Base-by-base conservation (phyloP, 2,329 filamentous ascomycete species). In the Domatiomyces globalis region DNA sequence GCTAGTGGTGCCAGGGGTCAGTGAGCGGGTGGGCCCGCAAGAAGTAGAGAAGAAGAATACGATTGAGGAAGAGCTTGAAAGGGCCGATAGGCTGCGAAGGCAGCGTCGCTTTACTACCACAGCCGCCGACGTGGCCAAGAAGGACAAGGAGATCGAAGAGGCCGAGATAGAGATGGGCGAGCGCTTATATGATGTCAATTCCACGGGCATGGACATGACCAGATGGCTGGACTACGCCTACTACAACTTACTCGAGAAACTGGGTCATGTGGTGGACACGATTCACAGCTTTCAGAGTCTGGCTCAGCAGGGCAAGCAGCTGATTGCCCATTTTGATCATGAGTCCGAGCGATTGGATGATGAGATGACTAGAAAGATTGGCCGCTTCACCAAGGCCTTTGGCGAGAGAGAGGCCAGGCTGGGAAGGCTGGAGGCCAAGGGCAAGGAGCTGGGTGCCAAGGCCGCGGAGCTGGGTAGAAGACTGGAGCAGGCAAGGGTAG, bases 221-320 rank as follows among this genome's bases (percentile, higher is more conserved):
- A 67, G 70, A 45, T 63, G 69, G 29, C 62, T 74, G 3, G 71
- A 74, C 52, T 71, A 71, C 55, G 70, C 70, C 1, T 74, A 73
- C 56, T 73, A 73, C 58, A 71, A 68, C 49, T 62, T 73, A 0
- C 63, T 74, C 9, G 69, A 72, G 53, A 70, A 69, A 47, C 58
- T 71, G 36, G 66, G 69, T 7, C 62, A 62, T 4, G 61, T 74
- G 7, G 65, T 68, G 47, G 61, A 64, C 7, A 67, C 66, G 0
- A 67, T 73, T n/a, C 56, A 59, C 4, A 65, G 63, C 5, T 70
- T 73, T 51, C 66, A 71, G 43, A 64, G 65, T 22, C 65, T 73
- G 3, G 62, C 63, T 4, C 63, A 64, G 36, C 66, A 69, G 7
- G 66, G 64, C 5, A 56, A 62, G 2, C 57, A 61, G 12, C 59